These are phyloP conservation scores for Carnegiea gigantea DNA, from an alignment of 179 eudicot species.

Conservation along the genomic window DNA sequence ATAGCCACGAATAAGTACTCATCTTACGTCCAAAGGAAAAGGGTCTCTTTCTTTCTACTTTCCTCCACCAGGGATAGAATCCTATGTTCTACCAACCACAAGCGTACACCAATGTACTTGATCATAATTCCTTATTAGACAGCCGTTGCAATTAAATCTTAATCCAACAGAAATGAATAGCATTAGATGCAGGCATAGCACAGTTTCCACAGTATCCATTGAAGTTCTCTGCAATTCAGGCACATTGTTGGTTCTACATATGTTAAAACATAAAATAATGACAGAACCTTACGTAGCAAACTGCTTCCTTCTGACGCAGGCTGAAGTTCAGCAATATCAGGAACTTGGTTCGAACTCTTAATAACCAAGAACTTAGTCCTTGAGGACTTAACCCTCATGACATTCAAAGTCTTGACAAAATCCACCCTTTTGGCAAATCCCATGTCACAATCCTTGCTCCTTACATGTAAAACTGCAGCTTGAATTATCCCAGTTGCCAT, in stretches of 20 bases:
- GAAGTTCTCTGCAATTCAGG: neutral
- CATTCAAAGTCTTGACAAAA: constrained; percentile 57
- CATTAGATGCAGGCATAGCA: neutral
- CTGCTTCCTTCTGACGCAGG: constrained; percentile 91
- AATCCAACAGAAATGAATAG: neutral
- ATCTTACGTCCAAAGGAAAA: neutral
- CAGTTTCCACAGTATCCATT: neutral
- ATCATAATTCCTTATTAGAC: neutral
- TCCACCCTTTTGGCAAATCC: constrained; percentile 59
- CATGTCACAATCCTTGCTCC: constrained; percentile 49
- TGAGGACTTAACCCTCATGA: constrained; percentile 47
- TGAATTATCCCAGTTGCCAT: constrained; percentile 87
- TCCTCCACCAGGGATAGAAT: neutral
- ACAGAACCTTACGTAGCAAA: constrained; percentile 56
- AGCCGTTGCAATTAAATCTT: neutral
- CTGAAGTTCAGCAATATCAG: constrained; percentile 82
- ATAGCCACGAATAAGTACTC: too few species aligned
- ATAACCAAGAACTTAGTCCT: constrained; percentile 49
- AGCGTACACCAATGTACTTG: neutral
- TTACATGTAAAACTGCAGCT: constrained; percentile 61
- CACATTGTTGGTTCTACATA: neutral
- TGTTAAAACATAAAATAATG: neutral
- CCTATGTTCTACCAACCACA: neutral
- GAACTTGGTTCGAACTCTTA: constrained; percentile 64
- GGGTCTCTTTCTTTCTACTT: neutral